Percentiles rank a stretch among this genome's conserved stretches.
phyloP scores from a whole-genome alignment of 768 basidiomycete species.

The Austroboletus eburneus region DNA sequence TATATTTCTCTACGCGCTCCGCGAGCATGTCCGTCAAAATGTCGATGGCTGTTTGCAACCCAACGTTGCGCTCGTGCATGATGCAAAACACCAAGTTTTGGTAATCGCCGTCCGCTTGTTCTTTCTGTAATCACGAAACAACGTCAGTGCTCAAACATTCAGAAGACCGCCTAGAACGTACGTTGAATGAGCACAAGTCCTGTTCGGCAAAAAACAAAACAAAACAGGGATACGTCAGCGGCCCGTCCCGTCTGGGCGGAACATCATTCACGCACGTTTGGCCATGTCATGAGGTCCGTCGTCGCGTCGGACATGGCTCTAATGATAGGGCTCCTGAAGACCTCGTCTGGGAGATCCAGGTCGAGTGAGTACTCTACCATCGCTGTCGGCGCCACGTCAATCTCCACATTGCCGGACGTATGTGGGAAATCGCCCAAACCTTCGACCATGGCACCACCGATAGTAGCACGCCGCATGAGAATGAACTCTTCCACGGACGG shows the following conservation, averaged over 20 bases:
- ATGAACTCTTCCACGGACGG: constrained; percentile 37
- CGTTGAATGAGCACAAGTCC: constrained; percentile 29
- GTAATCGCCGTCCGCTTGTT: constrained; percentile 37
- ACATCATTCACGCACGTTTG: constrained; percentile 29
- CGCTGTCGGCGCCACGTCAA: constrained; percentile 18
- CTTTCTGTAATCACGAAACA: constrained; percentile 27
- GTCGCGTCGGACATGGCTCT: constrained; percentile 38
- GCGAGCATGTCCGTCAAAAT: constrained; percentile 36
- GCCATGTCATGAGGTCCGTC: constrained; percentile 39
- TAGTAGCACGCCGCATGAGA: constrained; percentile 35
- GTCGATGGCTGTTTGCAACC: constrained; percentile 33
- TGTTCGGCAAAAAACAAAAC: constrained; percentile 4
- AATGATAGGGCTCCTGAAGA: constrained; percentile 33
- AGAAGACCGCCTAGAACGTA: constrained; percentile 14
- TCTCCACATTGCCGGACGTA: neutral
- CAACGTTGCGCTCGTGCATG: constrained; percentile 33
- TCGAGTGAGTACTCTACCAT: constrained; percentile 37
- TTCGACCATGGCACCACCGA: constrained; percentile 37
- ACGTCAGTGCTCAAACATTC: constrained; percentile 10
- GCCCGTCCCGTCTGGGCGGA: neutral
- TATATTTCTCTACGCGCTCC: constrained; percentile 33
- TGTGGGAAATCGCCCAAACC: constrained; percentile 19
- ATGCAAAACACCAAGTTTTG: constrained; percentile 39
- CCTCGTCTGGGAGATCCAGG: constrained; percentile 34
- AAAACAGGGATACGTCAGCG: constrained; percentile 15